Evolutionary conservation across 1,284 basidiomycete genomes (phyloP), one percentile per base, ranked within the genome.

Genomic region (Vanrija pseudolonga): DNA sequence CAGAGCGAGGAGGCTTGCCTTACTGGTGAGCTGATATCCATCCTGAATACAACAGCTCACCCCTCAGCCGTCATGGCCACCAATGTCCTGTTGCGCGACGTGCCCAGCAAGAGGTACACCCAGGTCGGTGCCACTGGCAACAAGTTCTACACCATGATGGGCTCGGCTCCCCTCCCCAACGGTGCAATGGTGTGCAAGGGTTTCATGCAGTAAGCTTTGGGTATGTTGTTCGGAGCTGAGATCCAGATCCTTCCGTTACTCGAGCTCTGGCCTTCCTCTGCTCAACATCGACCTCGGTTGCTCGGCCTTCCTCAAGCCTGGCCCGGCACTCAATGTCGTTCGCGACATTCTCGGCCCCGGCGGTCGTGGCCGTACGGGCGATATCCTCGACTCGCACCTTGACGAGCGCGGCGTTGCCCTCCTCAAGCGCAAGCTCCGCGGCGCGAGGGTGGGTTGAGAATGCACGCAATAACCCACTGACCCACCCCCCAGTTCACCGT

Each of bases 251-350:
- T 72, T 72, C 65, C 67, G 69, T 18, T 65, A 68, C 43, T 69
- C 69, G 6, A 65, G 53, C 53, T 67, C 66, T 26, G 66, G 61
- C 11, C 50, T 56, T 19, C 71, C 63, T 23, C 53, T 67, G 36
- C 63, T 67, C 58, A 72, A 68, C 59, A 56, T 74, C 28, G 70
- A 75, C 52, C 61, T 68, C 15, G 73, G 68, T 12, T 74, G 66
- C 61, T 73, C 72, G 6, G 73, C 73, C n/a, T 76, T 76, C 56
- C 57, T 74, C 26, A 55, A 61, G 18, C 56, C 65, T 12, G 74
- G 74, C 20, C 69, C 71, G 5, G 57, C 64, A 9, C 55, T 71
- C 37, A 66, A 73, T n/a, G 69, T 76, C 17, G 61, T 71, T n/a
- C 51, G 46, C 40, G 66, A 67, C 22, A 64, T 74, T 48, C 57